Percentiles rank a stretch among this genome's conserved stretches.
Evolutionary conservation across 2,329 filamentous ascomycete species (phyloP).

Genomic region (Byssothecium circinans): DNA sequence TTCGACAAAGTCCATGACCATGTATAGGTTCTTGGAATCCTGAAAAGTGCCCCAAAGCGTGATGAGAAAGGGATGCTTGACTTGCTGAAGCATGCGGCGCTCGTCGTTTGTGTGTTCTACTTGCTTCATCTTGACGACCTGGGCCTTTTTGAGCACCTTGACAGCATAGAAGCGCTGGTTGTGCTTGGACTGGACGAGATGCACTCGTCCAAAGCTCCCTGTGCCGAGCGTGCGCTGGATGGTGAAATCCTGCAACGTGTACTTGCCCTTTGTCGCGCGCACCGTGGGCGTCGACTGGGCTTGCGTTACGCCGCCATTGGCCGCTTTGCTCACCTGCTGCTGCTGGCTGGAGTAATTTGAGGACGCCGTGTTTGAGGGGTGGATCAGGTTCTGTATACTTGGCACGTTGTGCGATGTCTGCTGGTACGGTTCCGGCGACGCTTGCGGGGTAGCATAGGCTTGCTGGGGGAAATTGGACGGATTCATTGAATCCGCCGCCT

Average conservation of each 20-base stretch:
- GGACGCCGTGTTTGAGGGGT: slow-evolving; percentile 52
- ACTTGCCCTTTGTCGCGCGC: slow-evolving; percentile 92
- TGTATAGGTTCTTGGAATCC: slow-evolving; percentile 92
- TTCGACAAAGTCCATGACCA: slow-evolving; percentile 99
- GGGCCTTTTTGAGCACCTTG: slow-evolving; percentile 97
- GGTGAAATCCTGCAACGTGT: slow-evolving; percentile 86
- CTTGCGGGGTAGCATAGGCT: slow-evolving; percentile 32
- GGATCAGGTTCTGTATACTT: slow-evolving; percentile 82
- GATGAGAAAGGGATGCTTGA: slow-evolving; percentile 97
- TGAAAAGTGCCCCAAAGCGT: slow-evolving; percentile 99
- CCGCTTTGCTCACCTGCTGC: slow-evolving; percentile 24
- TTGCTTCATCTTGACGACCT: slow-evolving; percentile 99
- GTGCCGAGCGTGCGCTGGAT: slow-evolving; percentile 91
- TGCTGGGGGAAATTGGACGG: slow-evolving; percentile 36
- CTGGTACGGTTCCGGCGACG: slow-evolving; percentile 34
- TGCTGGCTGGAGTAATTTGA: slow-evolving; percentile 31
- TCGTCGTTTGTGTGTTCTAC: slow-evolving; percentile 99
- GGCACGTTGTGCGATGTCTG: slow-evolving; percentile 68
- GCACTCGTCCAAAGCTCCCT: slow-evolving; percentile 94
- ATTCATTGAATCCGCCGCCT: slow-evolving; percentile 47
- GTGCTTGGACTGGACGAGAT: slow-evolving; percentile 95
- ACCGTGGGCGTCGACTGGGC: slow-evolving; percentile 43
- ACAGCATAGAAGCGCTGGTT: slow-evolving; percentile 98
- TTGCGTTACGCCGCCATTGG: slow-evolving; percentile 43
- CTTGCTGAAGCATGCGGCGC: slow-evolving; percentile 89